Evolutionary conservation across 805 yeast genomes (phyloP).

Genomic region (Metschnikowia proteae): DNA sequence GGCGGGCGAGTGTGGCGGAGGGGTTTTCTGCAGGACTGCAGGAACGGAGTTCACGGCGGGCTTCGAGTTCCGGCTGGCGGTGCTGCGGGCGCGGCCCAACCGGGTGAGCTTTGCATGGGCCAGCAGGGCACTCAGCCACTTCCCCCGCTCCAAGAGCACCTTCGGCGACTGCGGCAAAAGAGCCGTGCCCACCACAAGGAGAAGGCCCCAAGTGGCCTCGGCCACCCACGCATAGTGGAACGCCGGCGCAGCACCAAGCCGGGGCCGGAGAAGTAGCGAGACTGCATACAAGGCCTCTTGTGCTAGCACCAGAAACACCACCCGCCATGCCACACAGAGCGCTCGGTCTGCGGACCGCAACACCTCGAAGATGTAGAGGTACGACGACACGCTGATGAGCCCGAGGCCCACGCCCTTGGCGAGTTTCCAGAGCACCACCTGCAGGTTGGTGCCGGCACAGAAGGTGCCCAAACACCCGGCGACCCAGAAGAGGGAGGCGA

Average conservation of each 20-base stretch:
- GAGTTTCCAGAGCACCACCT: slow-evolving; percentile 27
- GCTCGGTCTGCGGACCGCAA: slow-evolving; percentile 19
- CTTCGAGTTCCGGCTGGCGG: too few species aligned
- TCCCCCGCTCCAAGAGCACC: slow-evolving; percentile 8
- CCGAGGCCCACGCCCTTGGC: slow-evolving; percentile 34
- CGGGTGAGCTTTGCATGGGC: slow-evolving; percentile 7
- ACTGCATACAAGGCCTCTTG: slow-evolving; percentile 7
- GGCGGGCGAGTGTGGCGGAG: too few species aligned
- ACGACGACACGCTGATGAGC: slow-evolving; percentile 26
- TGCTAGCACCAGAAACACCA: slow-evolving; percentile 7
- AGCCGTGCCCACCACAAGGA: slow-evolving; percentile 6
- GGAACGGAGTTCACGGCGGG: too few species aligned
- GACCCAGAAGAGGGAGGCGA: slow-evolving; percentile 26
- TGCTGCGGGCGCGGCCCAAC: not conserved
- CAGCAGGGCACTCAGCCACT: slow-evolving; percentile 10
- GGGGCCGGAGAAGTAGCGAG: slow-evolving; percentile 3
- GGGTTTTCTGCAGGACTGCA: too few species aligned
- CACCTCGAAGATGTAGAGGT: slow-evolving; percentile 32
- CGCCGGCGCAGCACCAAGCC: slow-evolving; percentile 1
- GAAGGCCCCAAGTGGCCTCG: slow-evolving; percentile 10
- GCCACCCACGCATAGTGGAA: slow-evolving; percentile 13
- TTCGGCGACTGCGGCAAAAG: slow-evolving; percentile 15
- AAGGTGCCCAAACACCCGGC: slow-evolving; percentile 24
- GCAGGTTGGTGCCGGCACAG: slow-evolving; percentile 23
- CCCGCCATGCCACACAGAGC: slow-evolving; percentile 16